A percentile compares a stretch with the other conserved stretches of the same genome.
Evolutionary conservation across 179 eudicot genomes (phyloP).

Genomic region (Vitellaria paradoxa): DNA sequence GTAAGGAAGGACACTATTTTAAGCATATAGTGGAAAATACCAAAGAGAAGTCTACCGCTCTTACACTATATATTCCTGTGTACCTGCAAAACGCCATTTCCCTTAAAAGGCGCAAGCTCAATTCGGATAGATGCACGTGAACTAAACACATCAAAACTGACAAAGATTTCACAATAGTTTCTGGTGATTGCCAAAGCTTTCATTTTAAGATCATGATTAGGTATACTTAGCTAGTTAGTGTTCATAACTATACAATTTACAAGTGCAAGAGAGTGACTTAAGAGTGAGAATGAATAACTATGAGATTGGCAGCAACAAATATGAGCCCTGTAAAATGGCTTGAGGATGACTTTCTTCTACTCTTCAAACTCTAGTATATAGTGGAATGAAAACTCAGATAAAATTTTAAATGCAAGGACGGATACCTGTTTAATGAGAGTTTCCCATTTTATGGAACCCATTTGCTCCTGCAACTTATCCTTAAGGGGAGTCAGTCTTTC

Average conservation of each 20-base stretch:
- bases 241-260: not conserved
- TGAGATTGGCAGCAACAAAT: not conserved
- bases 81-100: not conserved
- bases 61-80: not conserved
- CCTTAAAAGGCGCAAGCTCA: not conserved
- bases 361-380: not conserved
- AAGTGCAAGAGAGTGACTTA: not conserved
- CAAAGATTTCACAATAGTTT: not conserved
- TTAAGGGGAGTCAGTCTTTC: conserved; percentile 59
- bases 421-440: conserved; percentile 56
- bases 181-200: not conserved
- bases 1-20: not conserved
- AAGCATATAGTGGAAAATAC: not conserved
- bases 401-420: not conserved
- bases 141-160: not conserved
- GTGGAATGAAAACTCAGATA: not conserved
- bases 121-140: not conserved
- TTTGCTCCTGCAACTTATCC: conserved; percentile 45
- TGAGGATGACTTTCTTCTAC: not conserved
- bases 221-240: not conserved
- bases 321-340: not conserved
- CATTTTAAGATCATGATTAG: not conserved
- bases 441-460: conserved; percentile 63
- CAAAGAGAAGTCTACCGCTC: not conserved
- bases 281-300: not conserved